A percentile compares a stretch with the other conserved stretches of the same genome.
phyloP scores from a whole-genome alignment of 2,329 filamentous ascomycete species.

The Phialophora chinensis region DNA sequence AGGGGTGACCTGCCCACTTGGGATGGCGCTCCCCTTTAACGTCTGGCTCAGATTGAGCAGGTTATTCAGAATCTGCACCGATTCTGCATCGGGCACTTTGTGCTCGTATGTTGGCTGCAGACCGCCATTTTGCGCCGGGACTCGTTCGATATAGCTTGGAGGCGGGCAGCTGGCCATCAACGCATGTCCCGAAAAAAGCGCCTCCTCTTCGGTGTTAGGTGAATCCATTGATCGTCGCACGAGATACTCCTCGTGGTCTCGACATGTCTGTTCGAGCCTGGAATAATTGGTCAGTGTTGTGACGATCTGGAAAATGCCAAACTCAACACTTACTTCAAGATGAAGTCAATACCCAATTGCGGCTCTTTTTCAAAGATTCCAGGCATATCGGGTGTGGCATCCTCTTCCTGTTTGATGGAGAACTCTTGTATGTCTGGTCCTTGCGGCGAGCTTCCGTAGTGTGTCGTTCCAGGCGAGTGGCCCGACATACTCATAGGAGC shows the following conservation, averaged over 20 bases:
- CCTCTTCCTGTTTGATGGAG: constrained; percentile 36
- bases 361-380: constrained; percentile 54
- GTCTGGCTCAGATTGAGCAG: constrained; percentile 83
- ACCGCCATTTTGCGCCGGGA: constrained; percentile 47
- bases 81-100: constrained; percentile 78
- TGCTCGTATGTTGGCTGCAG: constrained; percentile 63
- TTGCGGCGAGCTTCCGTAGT: constrained; percentile 38
- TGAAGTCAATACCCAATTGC: constrained; percentile 56
- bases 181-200: constrained; percentile 79
- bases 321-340: constrained; percentile 50
- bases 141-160: constrained; percentile 63
- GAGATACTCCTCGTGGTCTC: constrained; percentile 84
- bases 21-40: constrained; percentile 75
- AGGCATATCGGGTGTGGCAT: constrained; percentile 39
- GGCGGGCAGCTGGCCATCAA: constrained; percentile 93
- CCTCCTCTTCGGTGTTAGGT: constrained; percentile 64
- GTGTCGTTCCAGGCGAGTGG: constrained; percentile 37
- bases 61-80: constrained; percentile 69
- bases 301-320: not conserved
- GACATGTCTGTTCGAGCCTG: constrained; percentile 81
- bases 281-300: not conserved
- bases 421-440: constrained; percentile 37
- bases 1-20: constrained; percentile 71
- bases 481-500: constrained; percentile 29
- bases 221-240: constrained; percentile 63